phyloP scores from a whole-genome alignment of 495 filamentous ascomycete species.

The Sordaria brevicollis region DNA sequence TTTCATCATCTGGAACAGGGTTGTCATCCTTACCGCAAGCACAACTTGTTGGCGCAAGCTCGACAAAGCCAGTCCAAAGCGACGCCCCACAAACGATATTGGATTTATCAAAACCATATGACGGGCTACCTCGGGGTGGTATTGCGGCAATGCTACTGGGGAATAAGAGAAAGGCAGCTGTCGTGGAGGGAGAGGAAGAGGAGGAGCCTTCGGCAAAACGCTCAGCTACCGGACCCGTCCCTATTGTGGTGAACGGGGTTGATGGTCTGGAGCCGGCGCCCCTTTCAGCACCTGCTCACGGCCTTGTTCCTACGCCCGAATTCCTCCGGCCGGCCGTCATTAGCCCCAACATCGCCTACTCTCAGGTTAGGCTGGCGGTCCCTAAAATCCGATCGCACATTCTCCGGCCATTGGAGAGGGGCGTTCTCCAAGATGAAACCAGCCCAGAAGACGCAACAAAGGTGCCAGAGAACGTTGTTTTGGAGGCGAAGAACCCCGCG shows the following conservation, averaged over 20 bases:
- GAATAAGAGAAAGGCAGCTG: slow-evolving; percentile 77
- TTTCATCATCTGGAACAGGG: slow-evolving; percentile 73
- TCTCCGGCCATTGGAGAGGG: slow-evolving; percentile 50
- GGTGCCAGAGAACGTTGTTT: slow-evolving; percentile 42
- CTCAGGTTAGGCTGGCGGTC: slow-evolving; percentile 80
- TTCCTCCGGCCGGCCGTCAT: slow-evolving; percentile 80
- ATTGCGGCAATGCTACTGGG: slow-evolving; percentile 76
- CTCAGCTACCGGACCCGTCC: slow-evolving; percentile 53
- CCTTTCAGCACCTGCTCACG: slow-evolving; percentile 40
- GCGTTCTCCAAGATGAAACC: slow-evolving; percentile 31
- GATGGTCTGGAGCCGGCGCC: slow-evolving; percentile 67
- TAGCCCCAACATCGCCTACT: slow-evolving; percentile 67
- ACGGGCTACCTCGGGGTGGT: slow-evolving; percentile 85
- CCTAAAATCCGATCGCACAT: slow-evolving; percentile 80
- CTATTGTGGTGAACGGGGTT: slow-evolving; percentile 63
- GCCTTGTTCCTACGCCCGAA: slow-evolving; percentile 66
- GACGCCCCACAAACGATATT: slow-evolving; percentile 78
- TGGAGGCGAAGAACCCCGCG: slow-evolving; percentile 43
- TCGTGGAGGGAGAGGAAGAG: slow-evolving; percentile 53
- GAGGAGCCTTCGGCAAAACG: slow-evolving; percentile 54
- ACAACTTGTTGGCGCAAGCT: slow-evolving; percentile 63
- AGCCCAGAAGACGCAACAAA: slow-evolving; percentile 50
- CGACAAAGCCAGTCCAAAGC: slow-evolving; percentile 46
- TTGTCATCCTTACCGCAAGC: slow-evolving; percentile 82
- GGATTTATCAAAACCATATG: slow-evolving; percentile 88